Percentiles rank a stretch among this genome's conserved stretches.
phyloP scores from a whole-genome alignment of 371 early-diverging fungal genomes.

The Rhizopus stolonifer region DNA sequence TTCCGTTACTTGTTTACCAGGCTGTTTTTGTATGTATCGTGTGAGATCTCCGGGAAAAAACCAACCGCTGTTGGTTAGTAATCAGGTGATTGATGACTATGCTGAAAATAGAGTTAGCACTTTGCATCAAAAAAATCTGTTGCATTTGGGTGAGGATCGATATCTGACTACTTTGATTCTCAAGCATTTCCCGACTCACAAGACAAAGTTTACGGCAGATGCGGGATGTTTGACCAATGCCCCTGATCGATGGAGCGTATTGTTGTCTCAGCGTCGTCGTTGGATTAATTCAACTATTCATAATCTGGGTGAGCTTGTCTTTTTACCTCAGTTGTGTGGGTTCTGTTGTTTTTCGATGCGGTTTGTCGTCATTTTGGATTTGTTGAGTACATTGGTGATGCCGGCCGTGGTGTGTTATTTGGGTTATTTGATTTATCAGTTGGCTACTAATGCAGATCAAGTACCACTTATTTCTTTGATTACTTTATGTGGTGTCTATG shows the following conservation, averaged over 20 bases:
- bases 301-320: slow-evolving; percentile 88
- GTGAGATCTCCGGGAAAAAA: slow-evolving; percentile 74
- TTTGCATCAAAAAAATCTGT: slow-evolving; percentile 91
- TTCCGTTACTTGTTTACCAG: slow-evolving; percentile 94
- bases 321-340: slow-evolving; percentile 86
- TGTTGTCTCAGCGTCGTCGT: slow-evolving; percentile 93
- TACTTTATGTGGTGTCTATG: slow-evolving; percentile 75
- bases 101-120: slow-evolving; percentile 93
- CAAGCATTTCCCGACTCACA: slow-evolving; percentile 94
- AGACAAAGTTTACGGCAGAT: slow-evolving; percentile 91
- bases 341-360: slow-evolving; percentile 96
- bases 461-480: slow-evolving; percentile 61
- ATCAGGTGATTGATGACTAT: slow-evolving; percentile 89
- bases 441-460: slow-evolving; percentile 42
- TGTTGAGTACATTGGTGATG: slow-evolving; percentile 85
- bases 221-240: slow-evolving; percentile 96
- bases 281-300: slow-evolving; percentile 98
- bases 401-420: slow-evolving; percentile 89
- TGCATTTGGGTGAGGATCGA: slow-evolving; percentile 78
- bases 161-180: slow-evolving; percentile 96
- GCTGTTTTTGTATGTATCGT: slow-evolving; percentile 95
- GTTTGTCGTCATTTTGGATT: slow-evolving; percentile 88
- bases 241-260: slow-evolving; percentile 90
- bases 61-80: slow-evolving; percentile 84
- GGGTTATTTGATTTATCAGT: slow-evolving; percentile 61